phyloP scores from a whole-genome alignment of 148 eudicot species.

The Amaranthus palmeri region DNA sequence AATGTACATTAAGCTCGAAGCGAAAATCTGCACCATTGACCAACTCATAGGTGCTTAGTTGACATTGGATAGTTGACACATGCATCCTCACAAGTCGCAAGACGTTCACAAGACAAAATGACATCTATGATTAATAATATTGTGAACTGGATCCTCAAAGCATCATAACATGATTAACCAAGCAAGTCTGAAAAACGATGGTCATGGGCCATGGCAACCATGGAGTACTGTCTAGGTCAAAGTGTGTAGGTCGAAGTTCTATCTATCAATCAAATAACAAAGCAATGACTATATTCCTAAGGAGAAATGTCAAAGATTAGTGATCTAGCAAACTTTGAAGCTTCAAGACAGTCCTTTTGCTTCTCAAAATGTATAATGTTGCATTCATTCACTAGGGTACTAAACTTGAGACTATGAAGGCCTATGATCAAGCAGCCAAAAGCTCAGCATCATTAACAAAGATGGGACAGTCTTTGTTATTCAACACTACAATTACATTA shows the following conservation, averaged over 20 bases:
- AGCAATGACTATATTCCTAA: background rate
- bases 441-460: background rate
- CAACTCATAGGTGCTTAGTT: background rate
- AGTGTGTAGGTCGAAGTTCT: background rate
- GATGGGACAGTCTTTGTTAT: background rate
- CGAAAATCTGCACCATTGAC: background rate
- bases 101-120: background rate
- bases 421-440: slow-evolving; percentile 1
- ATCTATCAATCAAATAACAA: slow-evolving; percentile 2
- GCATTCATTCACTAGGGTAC: background rate
- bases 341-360: background rate
- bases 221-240: background rate
- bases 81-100: slow-evolving; percentile 3
- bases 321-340: background rate
- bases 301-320: background rate
- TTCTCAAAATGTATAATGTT: background rate
- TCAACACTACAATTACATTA: slow-evolving; percentile 5
- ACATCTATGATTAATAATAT: background rate
- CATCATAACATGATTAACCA: background rate
- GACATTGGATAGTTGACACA: background rate
- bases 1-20: background rate
- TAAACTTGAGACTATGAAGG: background rate
- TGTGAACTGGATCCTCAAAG: background rate
- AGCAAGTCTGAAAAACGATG: background rate
- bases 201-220: background rate